These are phyloP conservation scores for Leucocoprinus birnbaumii DNA, from an alignment of 768 basidiomycete species.

Conservation along the genomic window DNA sequence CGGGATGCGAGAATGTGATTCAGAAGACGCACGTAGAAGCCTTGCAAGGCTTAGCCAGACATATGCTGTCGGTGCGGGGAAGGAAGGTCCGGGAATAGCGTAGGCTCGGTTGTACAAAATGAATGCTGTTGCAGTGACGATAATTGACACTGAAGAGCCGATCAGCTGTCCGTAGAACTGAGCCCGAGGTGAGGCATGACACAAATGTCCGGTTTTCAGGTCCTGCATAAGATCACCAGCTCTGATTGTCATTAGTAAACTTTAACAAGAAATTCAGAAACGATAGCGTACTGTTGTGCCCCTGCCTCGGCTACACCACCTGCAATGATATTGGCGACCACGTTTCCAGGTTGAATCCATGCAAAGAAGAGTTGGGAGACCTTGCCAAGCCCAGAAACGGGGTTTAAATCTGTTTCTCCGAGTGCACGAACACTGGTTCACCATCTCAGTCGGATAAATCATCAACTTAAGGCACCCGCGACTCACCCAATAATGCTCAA, in stretches of 20 bases:
- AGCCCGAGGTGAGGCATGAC: slow-evolving; percentile 86
- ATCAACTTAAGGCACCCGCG: slow-evolving; percentile 8
- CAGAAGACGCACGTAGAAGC: slow-evolving; percentile 56
- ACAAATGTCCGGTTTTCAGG: slow-evolving; percentile 93
- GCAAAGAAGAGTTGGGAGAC: slow-evolving; percentile 94
- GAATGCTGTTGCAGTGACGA: slow-evolving; percentile 88
- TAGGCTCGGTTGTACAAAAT: slow-evolving; percentile 86
- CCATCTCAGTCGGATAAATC: slow-evolving; percentile 13
- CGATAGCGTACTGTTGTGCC: slow-evolving; percentile 71
- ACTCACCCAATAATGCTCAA: slow-evolving; percentile 85
- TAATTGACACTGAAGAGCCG: slow-evolving; percentile 82
- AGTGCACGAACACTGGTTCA: slow-evolving; percentile 77
- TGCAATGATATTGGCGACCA: slow-evolving; percentile 97
- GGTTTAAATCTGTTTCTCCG: slow-evolving; percentile 94
- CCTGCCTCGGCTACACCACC: slow-evolving; percentile 96
- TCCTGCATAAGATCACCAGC: slow-evolving; percentile 99
- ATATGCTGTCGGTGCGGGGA: slow-evolving; percentile 93
- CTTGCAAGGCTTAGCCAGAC: slow-evolving; percentile 86
- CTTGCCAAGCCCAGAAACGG: slow-evolving; percentile 91
- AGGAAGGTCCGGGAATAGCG: slow-evolving; percentile 88
- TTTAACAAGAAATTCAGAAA: background rate
- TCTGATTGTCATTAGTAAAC: slow-evolving; percentile 32
- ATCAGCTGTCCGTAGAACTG: slow-evolving; percentile 95
- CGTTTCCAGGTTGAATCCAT: slow-evolving; percentile 90
- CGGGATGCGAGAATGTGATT: background rate